Conservation (phyloP, 176 grass and related monocot genomes). For the Microstegium vimineum region DNA sequence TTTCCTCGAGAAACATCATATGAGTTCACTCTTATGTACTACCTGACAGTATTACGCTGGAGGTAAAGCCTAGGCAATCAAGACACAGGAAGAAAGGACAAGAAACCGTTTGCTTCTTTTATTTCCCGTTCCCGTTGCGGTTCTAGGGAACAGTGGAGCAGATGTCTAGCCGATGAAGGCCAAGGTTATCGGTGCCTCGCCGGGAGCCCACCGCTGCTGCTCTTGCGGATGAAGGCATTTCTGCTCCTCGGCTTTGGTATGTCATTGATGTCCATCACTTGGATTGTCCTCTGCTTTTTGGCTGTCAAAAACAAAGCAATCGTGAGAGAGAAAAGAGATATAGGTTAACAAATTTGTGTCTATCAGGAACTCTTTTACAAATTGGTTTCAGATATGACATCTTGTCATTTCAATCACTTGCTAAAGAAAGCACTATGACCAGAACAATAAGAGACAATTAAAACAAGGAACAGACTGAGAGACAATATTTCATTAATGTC, state of each 20-base stretch:
- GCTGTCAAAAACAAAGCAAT: constrained; percentile 24
- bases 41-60: not conserved
- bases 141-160: not conserved
- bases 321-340: not conserved
- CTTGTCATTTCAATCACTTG: not conserved
- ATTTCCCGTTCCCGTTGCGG: not conserved
- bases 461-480: not conserved
- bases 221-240: constrained; percentile 55
- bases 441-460: not conserved
- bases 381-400: not conserved
- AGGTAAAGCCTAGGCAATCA: constrained; percentile 1
- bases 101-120: not conserved
- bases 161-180: not conserved
- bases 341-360: not conserved
- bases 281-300: constrained; percentile 77
- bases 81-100: not conserved
- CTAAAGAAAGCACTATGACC: not conserved
- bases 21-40: not conserved
- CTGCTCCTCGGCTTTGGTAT: constrained; percentile 62
- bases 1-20: not conserved
- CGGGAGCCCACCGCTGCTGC: constrained; percentile 11
- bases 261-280: constrained; percentile 79
- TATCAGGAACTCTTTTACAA: not conserved
- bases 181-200: constrained; percentile 40
- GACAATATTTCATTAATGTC: not conserved